Conservation (phyloP, 2,329 filamentous ascomycete genomes). For the Ophiocordyceps australis region DNA sequence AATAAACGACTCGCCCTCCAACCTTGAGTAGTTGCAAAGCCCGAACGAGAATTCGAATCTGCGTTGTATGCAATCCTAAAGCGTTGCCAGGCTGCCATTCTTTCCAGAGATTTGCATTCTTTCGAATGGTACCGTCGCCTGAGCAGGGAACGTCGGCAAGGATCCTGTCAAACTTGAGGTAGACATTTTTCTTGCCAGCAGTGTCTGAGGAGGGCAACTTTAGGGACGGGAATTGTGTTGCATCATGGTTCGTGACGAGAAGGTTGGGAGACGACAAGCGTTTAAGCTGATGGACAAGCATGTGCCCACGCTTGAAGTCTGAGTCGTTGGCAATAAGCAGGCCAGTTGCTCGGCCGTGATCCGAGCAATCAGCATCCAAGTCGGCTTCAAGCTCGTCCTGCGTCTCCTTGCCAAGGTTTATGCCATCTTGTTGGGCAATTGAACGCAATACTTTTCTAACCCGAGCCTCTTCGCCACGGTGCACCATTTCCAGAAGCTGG, state of each 20-base stretch:
- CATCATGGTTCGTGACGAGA: conserved; percentile 95
- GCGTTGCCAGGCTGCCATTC: conserved; percentile 85
- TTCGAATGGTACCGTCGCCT: conserved; percentile 82
- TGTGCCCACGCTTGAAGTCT: conserved; percentile 91
- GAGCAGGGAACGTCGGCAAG: conserved; percentile 94
- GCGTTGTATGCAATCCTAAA: conserved; percentile 71
- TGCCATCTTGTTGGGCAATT: conserved; percentile 41
- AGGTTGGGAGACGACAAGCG: conserved; percentile 90
- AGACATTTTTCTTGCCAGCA: conserved; percentile 39
- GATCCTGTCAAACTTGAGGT: conserved; percentile 93
- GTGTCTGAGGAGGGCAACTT: conserved; percentile 48
- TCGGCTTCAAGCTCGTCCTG: conserved; percentile 28
- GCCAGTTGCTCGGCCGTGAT: conserved; percentile 78
- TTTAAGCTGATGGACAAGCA: conserved; percentile 96
- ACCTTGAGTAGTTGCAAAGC: conserved; percentile 93
- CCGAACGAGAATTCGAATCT: conserved; percentile 77
- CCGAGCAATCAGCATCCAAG: conserved; percentile 40
- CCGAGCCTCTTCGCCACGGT: conserved; percentile 77
- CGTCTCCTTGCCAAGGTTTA: conserved; percentile 28
- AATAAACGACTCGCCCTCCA: conserved; percentile 89
- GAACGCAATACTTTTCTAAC: conserved; percentile 53
- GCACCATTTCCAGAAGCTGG: conserved; percentile 87
- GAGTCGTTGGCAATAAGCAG: conserved; percentile 89
- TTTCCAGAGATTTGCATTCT: conserved; percentile 88
- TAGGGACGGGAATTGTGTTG: conserved; percentile 86